Percentiles rank a stretch among this genome's conserved stretches.
Conservation (phyloP, 768 basidiomycete genomes). For the Lentinula boryana region DNA sequence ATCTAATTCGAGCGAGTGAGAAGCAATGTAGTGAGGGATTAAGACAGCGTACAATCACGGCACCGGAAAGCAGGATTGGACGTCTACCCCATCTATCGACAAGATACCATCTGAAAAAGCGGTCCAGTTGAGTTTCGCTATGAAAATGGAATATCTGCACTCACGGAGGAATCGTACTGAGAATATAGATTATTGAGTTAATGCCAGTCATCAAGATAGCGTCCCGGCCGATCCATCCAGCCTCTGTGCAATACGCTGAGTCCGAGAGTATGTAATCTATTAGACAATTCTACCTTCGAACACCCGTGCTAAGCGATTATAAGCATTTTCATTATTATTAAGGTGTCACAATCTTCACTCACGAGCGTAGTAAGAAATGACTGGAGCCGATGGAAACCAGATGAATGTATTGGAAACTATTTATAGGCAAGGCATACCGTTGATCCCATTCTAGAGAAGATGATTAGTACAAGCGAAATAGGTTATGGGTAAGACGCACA, state of each 20-base stretch:
- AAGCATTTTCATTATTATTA: background rate
- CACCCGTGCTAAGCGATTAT: conserved; percentile 55
- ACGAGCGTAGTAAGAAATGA: conserved; percentile 95
- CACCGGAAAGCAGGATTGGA: conserved; percentile 81
- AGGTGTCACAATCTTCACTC: conserved; percentile 23
- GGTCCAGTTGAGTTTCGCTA: background rate
- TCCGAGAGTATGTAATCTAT: background rate
- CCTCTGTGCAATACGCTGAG: conserved; percentile 45
- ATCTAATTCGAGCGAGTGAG: conserved; percentile 41
- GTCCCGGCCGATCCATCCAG: conserved; percentile 91
- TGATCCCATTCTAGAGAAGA: conserved; percentile 78
- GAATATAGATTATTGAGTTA: conserved; percentile 76
- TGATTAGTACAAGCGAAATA: background rate
- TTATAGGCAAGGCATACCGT: conserved; percentile 44
- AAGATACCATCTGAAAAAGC: conserved; percentile 73
- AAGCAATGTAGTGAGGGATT: background rate
- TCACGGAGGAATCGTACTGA: conserved; percentile 80
- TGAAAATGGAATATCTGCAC: conserved; percentile 18
- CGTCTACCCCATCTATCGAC: conserved; percentile 90
- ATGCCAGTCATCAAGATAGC: conserved; percentile 96
- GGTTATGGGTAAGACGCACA: conserved; percentile 38
- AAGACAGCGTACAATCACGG: conserved; percentile 53
- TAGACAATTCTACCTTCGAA: conserved; percentile 64
- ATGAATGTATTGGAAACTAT: background rate
- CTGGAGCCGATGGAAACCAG: conserved; percentile 28